These are phyloP conservation scores for Phycomyces blakesleeanus DNA, from an alignment of 192 early-diverging fungal genomes.

Conservation along the genomic window DNA sequence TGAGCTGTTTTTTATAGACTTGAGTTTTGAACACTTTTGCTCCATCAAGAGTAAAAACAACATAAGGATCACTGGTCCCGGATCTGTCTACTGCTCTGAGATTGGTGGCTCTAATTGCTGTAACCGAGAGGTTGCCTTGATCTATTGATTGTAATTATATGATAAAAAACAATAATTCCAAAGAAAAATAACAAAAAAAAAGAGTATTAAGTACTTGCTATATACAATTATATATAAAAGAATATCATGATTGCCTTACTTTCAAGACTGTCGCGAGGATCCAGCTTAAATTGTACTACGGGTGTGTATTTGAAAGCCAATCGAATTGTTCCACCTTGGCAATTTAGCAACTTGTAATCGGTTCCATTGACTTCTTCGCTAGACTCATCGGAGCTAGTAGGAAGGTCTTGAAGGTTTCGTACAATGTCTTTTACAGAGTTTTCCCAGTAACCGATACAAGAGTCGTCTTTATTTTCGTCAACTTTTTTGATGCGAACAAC, in stretches of 20 bases:
- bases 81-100: slow-evolving; percentile 66
- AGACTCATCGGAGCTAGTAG: not conserved
- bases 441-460: slow-evolving; percentile 13
- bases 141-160: slow-evolving; percentile 28
- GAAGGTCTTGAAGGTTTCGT: not conserved
- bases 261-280: slow-evolving; percentile 49
- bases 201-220: no score
- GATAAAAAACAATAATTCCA: no score
- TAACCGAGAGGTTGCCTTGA: slow-evolving; percentile 63
- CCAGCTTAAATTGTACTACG: slow-evolving; percentile 37
- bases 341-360: slow-evolving; percentile 15
- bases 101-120: slow-evolving; percentile 50
- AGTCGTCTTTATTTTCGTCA: slow-evolving; percentile 34
- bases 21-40: slow-evolving; percentile 67
- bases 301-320: slow-evolving; percentile 44
- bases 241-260: slow-evolving; percentile 29
- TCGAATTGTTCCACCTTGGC: slow-evolving; percentile 25
- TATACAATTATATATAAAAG: no score
- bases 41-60: slow-evolving; percentile 60
- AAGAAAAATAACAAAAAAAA: no score
- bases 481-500: slow-evolving; percentile 32
- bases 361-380: not conserved
- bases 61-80: slow-evolving; percentile 71
- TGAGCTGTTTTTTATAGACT: slow-evolving; percentile 66
- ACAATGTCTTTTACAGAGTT: not conserved